Conservation (phyloP, 768 basidiomycete genomes). For the Asterophora lycoperdoides region DNA sequence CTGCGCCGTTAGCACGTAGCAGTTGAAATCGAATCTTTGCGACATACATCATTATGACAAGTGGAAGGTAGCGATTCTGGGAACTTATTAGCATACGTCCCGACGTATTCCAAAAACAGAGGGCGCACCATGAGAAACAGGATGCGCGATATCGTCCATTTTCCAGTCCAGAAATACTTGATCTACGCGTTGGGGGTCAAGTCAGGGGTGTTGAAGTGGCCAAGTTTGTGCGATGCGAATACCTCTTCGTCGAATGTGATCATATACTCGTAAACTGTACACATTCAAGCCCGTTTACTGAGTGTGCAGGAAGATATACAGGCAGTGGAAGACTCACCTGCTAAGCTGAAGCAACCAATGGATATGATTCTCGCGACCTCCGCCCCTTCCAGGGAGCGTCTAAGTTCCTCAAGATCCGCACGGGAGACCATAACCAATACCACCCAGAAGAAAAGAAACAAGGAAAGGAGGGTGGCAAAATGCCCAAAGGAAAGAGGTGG, state of each 20-base stretch:
- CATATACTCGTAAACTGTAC: slow-evolving; percentile 27
- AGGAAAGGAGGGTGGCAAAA: slow-evolving; percentile 2
- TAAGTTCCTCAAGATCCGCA: neutral
- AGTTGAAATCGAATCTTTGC: neutral
- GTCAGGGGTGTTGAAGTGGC: neutral
- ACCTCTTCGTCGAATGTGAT: slow-evolving; percentile 40
- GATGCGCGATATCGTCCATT: slow-evolving; percentile 31
- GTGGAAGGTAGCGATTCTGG: slow-evolving; percentile 32
- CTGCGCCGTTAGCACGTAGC: neutral
- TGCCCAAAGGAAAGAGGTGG: neutral
- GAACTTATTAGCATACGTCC: neutral
- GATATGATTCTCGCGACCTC: slow-evolving; percentile 15
- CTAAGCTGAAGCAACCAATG: slow-evolving; percentile 16
- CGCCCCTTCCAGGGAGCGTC: slow-evolving; percentile 14
- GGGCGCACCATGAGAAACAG: slow-evolving; percentile 34
- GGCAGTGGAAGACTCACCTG: slow-evolving; percentile 6
- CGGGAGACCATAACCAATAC: neutral
- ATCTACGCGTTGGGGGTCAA: slow-evolving; percentile 20
- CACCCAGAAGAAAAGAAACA: neutral
- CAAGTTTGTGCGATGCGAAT: neutral
- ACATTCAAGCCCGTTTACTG: neutral
- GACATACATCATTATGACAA: slow-evolving; percentile 22
- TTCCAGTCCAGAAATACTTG: slow-evolving; percentile 37
- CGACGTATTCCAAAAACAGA: neutral
- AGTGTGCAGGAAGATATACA: neutral